phyloP scores from a whole-genome alignment of 1,139 yeast species.

The Yamadazyma dushanensis region DNA sequence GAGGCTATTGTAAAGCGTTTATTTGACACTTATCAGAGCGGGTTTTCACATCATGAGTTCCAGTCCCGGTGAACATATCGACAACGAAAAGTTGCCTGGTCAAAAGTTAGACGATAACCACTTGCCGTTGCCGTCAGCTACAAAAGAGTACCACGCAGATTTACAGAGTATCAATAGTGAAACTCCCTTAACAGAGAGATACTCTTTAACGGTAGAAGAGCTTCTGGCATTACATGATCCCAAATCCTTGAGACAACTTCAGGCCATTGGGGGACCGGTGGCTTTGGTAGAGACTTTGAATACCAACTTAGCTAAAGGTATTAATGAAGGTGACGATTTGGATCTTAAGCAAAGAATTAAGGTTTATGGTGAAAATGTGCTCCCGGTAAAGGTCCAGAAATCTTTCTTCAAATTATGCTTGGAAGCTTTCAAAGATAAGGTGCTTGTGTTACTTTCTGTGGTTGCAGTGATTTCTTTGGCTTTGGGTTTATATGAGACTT shows the following conservation, averaged over 20 bases:
- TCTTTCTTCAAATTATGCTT: constrained; percentile 67
- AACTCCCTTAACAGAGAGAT: constrained; percentile 16
- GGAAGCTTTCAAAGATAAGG: constrained; percentile 90
- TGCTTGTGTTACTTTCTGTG: constrained; percentile 74
- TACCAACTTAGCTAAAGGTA: constrained; percentile 46
- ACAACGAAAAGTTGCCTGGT: not conserved
- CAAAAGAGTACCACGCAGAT: constrained; percentile 1
- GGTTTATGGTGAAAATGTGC: constrained; percentile 63
- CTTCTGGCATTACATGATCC: constrained; percentile 53
- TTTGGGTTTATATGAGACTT: constrained; percentile 87
- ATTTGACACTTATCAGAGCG: too few species aligned
- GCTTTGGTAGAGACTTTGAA: constrained; percentile 28
- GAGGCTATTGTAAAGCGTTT: too few species aligned
- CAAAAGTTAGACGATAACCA: not conserved
- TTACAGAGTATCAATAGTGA: constrained; percentile 14
- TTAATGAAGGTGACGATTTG: constrained; percentile 29
- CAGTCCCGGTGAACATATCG: not conserved
- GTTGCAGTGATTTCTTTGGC: constrained; percentile 91
- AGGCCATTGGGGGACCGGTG: constrained; percentile 44
- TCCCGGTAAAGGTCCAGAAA: constrained; percentile 72
- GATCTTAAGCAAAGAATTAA: constrained; percentile 37
- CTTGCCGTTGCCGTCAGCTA: not conserved
- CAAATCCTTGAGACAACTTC: constrained; percentile 42
- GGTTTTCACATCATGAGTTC: too few species aligned
- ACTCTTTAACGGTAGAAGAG: constrained; percentile 23